Base-by-base conservation (phyloP, 306 rosid genomes). In the Fagus sylvatica region DNA sequence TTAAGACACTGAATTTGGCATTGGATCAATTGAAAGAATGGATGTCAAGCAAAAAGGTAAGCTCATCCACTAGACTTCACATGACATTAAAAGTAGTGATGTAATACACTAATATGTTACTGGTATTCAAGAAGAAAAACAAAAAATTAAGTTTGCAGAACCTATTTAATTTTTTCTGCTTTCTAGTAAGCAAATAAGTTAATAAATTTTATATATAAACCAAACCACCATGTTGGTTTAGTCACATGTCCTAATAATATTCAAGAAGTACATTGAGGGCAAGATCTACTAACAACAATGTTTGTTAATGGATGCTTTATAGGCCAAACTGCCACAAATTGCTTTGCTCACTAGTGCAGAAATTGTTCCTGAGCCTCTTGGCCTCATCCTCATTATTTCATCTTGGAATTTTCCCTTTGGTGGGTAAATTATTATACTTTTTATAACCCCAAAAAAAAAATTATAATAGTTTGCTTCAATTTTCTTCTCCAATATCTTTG, bases 351-450 rank as follows among this genome's bases (percentile, higher is more conserved):
- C 78, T 2, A 84, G 90, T 53, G 97, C 96, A 65, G 92, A 92
- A 80, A 39, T 90, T 55, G 80, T 92, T 78, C 82, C 96, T 0
- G 91, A 92, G 88, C 93, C 97, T 62, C 88, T 92, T 62, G 97
- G 97, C 34, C 80, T 89, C 1, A 89, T 92, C 73, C 96, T 92
- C 76, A 57, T 92, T n/a, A 43, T 90, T 74, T 92, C 97, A 60
- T 87, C 93, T 49, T 92, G 97, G 97, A 92, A 92, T 84, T 89
- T 92, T 39, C 96, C 96, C 39, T 71, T 92, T 73, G 97, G 97
- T 90, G 79, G 86, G 96, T 85, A 3, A 33, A 53, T 16, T 13
- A 46, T 10, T 46, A 46, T 7, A 37, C 11, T 65, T 16, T 2
- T 5, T 36, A 16, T 3, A 17, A 65, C 49, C 4, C 32, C 2